Conservation (phyloP, 345 rosid species). For the Ceriops zippeliana region DNA sequence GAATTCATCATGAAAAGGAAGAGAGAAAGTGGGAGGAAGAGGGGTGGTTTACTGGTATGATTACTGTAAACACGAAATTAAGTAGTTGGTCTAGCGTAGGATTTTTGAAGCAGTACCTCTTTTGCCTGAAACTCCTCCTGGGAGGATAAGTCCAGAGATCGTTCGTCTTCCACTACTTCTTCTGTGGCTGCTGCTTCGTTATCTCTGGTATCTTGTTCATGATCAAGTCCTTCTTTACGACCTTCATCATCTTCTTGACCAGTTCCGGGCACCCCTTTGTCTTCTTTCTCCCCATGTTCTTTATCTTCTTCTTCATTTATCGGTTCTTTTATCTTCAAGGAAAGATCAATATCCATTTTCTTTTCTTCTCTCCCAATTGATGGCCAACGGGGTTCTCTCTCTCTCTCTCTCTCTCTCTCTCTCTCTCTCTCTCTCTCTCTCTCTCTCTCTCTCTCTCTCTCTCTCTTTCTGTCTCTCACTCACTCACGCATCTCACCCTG, state of each 20-base stretch:
- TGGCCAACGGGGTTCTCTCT: not conserved
- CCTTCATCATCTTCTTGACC: not conserved
- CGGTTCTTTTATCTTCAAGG: constrained; percentile 37
- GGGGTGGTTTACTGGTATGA: too few relatives aligned
- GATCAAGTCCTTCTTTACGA: too few relatives aligned
- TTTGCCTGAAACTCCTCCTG: constrained; percentile 18
- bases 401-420: constrained; percentile 1
- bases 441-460: not conserved
- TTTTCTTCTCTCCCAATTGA: constrained; percentile 2
- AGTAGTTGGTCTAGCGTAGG: not conserved
- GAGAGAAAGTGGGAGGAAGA: too few relatives aligned
- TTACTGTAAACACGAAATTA: not conserved
- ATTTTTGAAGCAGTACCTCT: constrained; percentile 26
- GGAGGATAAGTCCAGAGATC: constrained; percentile 9
- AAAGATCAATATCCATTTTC: constrained; percentile 44
- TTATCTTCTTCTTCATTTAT: constrained; percentile 6
- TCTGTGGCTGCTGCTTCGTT: constrained; percentile 3
- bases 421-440: not conserved
- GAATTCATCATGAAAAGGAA: too few relatives aligned
- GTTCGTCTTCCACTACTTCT: constrained; percentile 16
- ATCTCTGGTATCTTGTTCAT: not conserved
- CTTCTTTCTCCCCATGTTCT: not conserved
- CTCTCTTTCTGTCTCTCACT: not conserved
- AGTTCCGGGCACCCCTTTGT: not conserved
- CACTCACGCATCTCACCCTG: not conserved